These are phyloP conservation scores for Metschnikowia similis DNA, from an alignment of 805 yeast species.

Conservation along the genomic window DNA sequence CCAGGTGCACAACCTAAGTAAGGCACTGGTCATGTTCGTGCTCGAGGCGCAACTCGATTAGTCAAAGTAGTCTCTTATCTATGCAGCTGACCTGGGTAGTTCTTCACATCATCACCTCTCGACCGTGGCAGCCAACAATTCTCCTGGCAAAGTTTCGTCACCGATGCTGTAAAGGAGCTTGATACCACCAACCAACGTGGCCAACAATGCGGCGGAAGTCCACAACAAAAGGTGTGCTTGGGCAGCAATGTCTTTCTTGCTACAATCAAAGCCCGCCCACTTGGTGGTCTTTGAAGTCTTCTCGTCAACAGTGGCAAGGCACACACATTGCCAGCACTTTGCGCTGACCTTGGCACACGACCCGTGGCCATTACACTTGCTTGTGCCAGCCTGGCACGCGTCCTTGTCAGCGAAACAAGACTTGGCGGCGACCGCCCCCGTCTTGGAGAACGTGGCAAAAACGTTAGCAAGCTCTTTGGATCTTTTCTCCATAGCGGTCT, in stretches of 20 bases:
- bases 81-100: not conserved
- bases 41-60: too few relatives aligned
- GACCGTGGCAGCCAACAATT: constrained; percentile 54
- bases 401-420: constrained; percentile 42
- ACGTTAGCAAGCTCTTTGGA: constrained; percentile 16
- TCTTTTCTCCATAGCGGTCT: constrained; percentile 12
- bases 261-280: constrained; percentile 60
- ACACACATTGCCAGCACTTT: constrained; percentile 49
- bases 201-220: constrained; percentile 49
- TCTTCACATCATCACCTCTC: constrained; percentile 3
- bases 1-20: too few relatives aligned
- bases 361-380: constrained; percentile 53
- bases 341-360: constrained; percentile 35
- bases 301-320: constrained; percentile 42
- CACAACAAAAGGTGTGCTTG: constrained; percentile 68
- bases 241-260: constrained; percentile 61
- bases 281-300: constrained; percentile 42
- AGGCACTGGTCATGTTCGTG: too few relatives aligned
- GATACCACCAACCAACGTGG: constrained; percentile 48
- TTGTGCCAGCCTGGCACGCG: constrained; percentile 44
- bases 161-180: constrained; percentile 53
- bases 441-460: constrained; percentile 14
- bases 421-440: constrained; percentile 15
- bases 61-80: not conserved
- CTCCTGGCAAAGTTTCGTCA: constrained; percentile 62